Base-by-base conservation (phyloP, 73 alveolate species). In the Paramecium octaurelia region DNA sequence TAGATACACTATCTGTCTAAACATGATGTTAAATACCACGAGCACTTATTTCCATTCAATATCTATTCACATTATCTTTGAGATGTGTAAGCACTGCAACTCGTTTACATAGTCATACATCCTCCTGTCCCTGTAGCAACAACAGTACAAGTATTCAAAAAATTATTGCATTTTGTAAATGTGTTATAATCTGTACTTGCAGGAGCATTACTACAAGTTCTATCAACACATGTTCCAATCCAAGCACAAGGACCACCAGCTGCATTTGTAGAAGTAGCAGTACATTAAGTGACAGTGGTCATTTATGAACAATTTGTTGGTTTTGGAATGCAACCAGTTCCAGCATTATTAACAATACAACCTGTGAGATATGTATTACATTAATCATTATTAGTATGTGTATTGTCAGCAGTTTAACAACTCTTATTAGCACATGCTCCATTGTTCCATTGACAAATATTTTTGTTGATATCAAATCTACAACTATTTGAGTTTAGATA, bases 161-260 rank as follows among this genome's bases (percentile, higher is more conserved):
- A 80, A 43, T n/a, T 4, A 42, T 80, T 44, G 57, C 91, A 80
- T 31, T 40, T 23, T 11, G 70, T 9, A 80, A 31, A 42, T 11
- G 91, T 80, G 7, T 23, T 46, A 27, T 80, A 80, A 42, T 24
- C 43, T 21, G 57, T 43, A 4, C 76, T 80, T 24, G 46, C 16
- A 43, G 91, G 91, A 20, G 91, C 91, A 80, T 80, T 46, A 21
- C 10, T 43, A 8, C 91, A 80, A 6, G 76, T 80, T 43, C 43
- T 46, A 80, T 80, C 50, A 6, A 40, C 73, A 43, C 91, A 80
- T 4, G 69, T 18, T 18, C 20, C 8, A 44, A 48, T 46, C 91
- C 91, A 80, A 18, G 70, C 43, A 44, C 91, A 80, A 16, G 70
- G 43, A 44, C 76, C 44, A 18, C 50, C 73, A 10, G 42, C 8